phyloP scores from a whole-genome alignment of 495 filamentous ascomycete species.

The Trichoderma orchidacearum region DNA sequence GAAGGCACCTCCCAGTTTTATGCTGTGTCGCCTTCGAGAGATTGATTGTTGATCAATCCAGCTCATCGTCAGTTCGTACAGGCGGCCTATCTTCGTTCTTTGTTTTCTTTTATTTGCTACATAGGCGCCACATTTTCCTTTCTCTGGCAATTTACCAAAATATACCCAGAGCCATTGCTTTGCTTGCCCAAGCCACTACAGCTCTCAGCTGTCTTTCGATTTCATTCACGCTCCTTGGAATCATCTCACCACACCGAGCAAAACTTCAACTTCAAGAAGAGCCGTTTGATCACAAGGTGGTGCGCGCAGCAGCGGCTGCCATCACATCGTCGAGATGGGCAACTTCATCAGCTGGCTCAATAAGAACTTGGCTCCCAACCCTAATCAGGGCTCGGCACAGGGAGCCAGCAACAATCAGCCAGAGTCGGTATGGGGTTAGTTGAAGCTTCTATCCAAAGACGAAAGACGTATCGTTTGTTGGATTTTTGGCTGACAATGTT shows the following conservation, averaged over 20 bases:
- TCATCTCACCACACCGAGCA: neutral
- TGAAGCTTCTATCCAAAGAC: neutral
- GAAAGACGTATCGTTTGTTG: neutral
- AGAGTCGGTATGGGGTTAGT: neutral
- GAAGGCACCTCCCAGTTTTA: neutral
- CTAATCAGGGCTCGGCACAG: neutral
- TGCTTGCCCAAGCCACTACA: no score
- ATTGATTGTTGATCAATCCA: neutral
- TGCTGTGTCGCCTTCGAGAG: neutral
- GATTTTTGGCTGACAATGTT: neutral
- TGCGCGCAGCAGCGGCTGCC: neutral
- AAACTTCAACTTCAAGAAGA: neutral
- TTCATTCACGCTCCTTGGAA: neutral
- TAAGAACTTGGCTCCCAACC: neutral
- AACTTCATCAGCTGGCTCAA: conserved; percentile 1
- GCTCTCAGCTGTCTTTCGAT: neutral
- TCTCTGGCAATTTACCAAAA: neutral
- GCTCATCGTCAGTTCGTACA: no score
- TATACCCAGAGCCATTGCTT: no score
- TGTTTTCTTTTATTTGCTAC: no score
- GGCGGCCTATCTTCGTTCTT: no score
- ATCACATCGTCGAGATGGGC: neutral
- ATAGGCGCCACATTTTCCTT: no score
- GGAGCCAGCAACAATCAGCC: neutral
- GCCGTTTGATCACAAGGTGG: neutral